Evolutionary conservation across 192 early-diverging fungal genomes (phyloP), one percentile per base, ranked within the genome.

Genomic region (Backusella luteola): DNA sequence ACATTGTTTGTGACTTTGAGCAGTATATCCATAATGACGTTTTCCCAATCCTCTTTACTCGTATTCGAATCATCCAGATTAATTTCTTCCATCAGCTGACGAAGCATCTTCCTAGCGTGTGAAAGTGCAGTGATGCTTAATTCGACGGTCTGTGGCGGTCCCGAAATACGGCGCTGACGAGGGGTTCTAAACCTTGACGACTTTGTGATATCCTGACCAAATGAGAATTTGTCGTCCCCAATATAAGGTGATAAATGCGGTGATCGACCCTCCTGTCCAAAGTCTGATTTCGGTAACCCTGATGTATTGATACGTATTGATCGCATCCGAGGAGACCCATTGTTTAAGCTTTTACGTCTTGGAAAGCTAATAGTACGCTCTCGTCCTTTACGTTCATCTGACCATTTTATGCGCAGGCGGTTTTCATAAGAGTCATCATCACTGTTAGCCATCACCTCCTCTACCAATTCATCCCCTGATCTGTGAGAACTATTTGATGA

Each of bases 41-140:
- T 84, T 53, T 94, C 90, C 94, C 94, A 95, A 6, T 83, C 86
- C 7, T 82, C 76, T 34, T 76, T 49, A 3, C n/a, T 52, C 6
- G 67, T 38, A 34, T 36, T 66, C 15, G 75, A 67, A 56, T 83
- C 80, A 1, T 53, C 38, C 52, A 95, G 90, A 7, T 87, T 85
- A 42, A 89, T 88, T 67, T 93, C 92, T 11, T 79, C 83, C 67
- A 95, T 83, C 7, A 93, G 83, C 84, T 97, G 94, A 7, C 89
- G 81, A 17, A 96, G 83, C 34, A 96, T 85, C 26, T 77, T 81
- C 2, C 84, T 86, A 82, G 95, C 83, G 66, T 97, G 96, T 36
- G 84, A 77, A 7, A 89, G 77, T 6, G 94, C 93, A 42, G 84
- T 88, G 0, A 80, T 78, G 79, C 91, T 94, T 12, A 94, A 83